Evolutionary conservation across 1,284 basidiomycete species (phyloP), one percentile per base, ranked within the genome.

Genomic region (Phylloboletellus chloephorus): DNA sequence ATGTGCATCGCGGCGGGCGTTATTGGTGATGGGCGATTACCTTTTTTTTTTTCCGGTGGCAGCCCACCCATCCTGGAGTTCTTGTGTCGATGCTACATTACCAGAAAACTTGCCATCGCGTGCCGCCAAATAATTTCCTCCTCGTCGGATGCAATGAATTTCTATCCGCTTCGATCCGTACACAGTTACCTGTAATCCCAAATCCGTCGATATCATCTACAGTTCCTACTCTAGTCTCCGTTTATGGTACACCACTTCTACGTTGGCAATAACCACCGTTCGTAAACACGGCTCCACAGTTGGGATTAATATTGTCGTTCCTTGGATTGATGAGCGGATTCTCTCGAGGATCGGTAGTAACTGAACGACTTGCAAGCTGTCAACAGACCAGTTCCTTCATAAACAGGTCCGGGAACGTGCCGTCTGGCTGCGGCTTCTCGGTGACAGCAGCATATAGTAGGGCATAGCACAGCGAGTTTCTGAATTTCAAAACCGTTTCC

Each of bases 401-500:
- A n/a, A n/a, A n/a, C n/a, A n/a, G n/a, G n/a, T n/a, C n/a, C n/a
- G n/a, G n/a, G n/a, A n/a, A n/a, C n/a, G n/a, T n/a, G n/a, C n/a
- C n/a, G n/a, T 37, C 36, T 28, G 15, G 37, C 20, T n/a, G 11
- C 34, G 28, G 32, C 37, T 42, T 28, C 40, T 40, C 33, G 31
- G 39, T 16, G 6, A 16, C 25, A 16, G n/a, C n/a, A n/a, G n/a
- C n/a, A n/a, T n/a, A n/a, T n/a, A n/a, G n/a, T n/a, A n/a, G n/a
- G n/a, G n/a, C n/a, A n/a, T n/a, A n/a, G n/a, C n/a, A n/a, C 30
- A 39, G 30, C 23, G 26, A 28, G 10, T 24, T n/a, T 31, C 13
- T 4, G 21, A 38, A 37, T 45, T 41, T 73, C 65, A 86, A 65
- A 87, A 87, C 46, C 79, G 72, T 57, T 74, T 82, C 17, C 76